Evolutionary conservation across 768 basidiomycete genomes (phyloP), one percentile per base, ranked within the genome.

Genomic region (Lepiota venenata): DNA sequence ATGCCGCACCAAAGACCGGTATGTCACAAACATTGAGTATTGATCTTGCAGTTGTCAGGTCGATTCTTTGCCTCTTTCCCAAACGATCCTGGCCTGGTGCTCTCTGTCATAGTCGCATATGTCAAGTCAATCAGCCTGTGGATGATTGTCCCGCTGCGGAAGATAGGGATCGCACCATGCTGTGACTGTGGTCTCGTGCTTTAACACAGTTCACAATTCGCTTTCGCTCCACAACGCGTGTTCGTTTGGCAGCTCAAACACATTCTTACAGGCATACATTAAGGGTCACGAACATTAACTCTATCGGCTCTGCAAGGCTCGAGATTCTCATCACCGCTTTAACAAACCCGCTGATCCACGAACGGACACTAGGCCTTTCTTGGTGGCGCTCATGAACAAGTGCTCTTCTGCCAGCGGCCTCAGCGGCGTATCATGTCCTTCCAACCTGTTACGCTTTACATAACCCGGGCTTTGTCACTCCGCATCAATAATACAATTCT

Each of bases 231-330:
- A 47, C 46, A 11, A 12, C 35, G 1, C 35, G 46, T 47, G 32
- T 21, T n/a, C 14, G 6, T 15, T 47, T 29, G 46, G 49, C 49
- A 42, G 49, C 49, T 50, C 49, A 50, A 50, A 50, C 49, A 50
- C 49, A 16, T 50, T 41, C 39, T 25, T 16, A n/a, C 21, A 41
- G 16, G 49, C 39, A 42, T 27, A 8, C 40, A 50, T 32, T 14
- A 41, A 27, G 25, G 32, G 32, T 18, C 8, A 35, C 21, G 21
- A 32, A 29, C 18, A 39, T 9, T n/a, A 12, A 40, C 39, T 15
- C 27, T 40, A 21, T 20, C 3, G 35, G 39, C 32, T 25, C 16
- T 14, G 9, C 16, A 48, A 7, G 16, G n/a, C 10, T 48, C 47
- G 6, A 20, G 29, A 37, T 36, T 11, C 32, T 11, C 32, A 47